Evolutionary conservation across 768 basidiomycete genomes (phyloP).

Genomic region (Termitomyces sp.): DNA sequence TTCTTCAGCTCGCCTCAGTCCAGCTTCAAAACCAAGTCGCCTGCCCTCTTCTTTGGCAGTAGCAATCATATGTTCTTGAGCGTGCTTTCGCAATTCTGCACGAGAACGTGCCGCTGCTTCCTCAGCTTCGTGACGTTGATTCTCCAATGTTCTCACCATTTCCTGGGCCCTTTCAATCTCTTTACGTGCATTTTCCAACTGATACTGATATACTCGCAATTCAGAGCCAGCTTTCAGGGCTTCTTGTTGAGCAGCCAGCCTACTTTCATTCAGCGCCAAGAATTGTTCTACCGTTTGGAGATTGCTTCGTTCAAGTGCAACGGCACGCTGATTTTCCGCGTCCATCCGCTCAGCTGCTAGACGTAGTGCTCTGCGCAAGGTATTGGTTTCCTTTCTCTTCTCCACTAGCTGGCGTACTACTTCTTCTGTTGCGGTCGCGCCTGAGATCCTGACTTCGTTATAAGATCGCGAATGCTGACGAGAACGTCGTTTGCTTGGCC

Average conservation of each 20-base stretch:
- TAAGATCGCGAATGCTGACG: constrained; percentile 6
- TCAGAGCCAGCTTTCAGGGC: constrained; percentile 32
- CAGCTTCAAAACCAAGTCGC: constrained; percentile 43
- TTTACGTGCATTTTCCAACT: constrained; percentile 35
- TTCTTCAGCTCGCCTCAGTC: constrained; percentile 34
- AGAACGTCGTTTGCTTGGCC: constrained; percentile 8
- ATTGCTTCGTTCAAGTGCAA: constrained; percentile 28
- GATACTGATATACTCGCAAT: constrained; percentile 31
- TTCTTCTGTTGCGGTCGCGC: constrained; percentile 19
- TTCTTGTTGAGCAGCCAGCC: constrained; percentile 30
- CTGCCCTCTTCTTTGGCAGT: constrained; percentile 57
- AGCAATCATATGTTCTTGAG: constrained; percentile 45
- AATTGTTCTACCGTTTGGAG: constrained; percentile 28
- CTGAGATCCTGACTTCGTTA: constrained; percentile 5
- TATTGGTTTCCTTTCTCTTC: constrained; percentile 29
- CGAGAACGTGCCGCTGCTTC: constrained; percentile 46
- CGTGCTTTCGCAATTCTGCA: constrained; percentile 43
- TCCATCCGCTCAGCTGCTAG: constrained; percentile 30
- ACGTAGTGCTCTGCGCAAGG: constrained; percentile 29
- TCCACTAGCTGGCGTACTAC: constrained; percentile 26
- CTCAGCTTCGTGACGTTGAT: constrained; percentile 55
- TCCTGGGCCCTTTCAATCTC: constrained; percentile 53
- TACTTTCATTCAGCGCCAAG: constrained; percentile 29
- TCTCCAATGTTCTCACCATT: constrained; percentile 40
- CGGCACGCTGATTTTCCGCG: constrained; percentile 27